These are phyloP conservation scores for Musa schizocarpa DNA, from an alignment of 176 grass and related monocot species.

Conservation along the genomic window DNA sequence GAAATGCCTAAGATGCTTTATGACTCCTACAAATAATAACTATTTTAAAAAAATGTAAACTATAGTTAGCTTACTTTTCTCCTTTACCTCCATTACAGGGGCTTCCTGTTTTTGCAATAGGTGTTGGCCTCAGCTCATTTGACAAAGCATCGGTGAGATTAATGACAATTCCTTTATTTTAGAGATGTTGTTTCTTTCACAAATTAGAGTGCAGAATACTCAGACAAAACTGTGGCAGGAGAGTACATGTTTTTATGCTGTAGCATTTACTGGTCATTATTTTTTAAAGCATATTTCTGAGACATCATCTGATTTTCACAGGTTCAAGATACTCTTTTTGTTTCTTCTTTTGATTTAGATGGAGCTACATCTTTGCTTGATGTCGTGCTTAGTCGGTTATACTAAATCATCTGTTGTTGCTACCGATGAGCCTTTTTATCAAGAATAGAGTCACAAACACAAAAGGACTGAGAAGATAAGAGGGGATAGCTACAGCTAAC, in stretches of 20 bases:
- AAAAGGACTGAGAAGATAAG: no score
- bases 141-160: constrained; percentile 69
- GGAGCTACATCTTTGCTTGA: no score
- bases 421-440: no score
- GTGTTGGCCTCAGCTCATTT: constrained; percentile 83
- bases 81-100: constrained; percentile 33
- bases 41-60: background rate
- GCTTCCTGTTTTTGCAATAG: constrained; percentile 90
- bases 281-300: no score
- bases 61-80: background rate
- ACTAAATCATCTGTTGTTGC: no score
- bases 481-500: no score
- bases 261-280: background rate
- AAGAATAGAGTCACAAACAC: no score
- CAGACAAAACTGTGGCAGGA: background rate
- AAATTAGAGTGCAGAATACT: background rate
- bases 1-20: background rate
- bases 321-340: no score
- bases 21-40: background rate
- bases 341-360: no score
- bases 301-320: no score
- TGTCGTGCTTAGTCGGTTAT: no score
- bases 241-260: background rate
- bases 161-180: background rate
- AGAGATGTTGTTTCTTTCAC: background rate